phyloP scores from a whole-genome alignment of 768 basidiomycete species.

The Hortiboletus flavorubellus region DNA sequence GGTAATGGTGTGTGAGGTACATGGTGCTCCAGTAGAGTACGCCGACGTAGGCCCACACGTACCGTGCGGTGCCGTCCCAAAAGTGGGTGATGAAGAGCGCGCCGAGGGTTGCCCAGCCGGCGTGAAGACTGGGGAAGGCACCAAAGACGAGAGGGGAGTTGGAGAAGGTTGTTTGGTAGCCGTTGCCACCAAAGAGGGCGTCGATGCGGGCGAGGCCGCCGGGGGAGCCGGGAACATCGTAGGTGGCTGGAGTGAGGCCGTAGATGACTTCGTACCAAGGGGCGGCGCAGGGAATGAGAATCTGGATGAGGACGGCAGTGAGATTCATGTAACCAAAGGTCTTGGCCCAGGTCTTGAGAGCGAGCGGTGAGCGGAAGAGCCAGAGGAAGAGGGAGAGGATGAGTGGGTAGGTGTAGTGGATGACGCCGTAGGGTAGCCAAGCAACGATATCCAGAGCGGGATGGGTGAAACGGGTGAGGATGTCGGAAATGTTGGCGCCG shows the following conservation, averaged over 20 bases:
- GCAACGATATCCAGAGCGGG: conserved; percentile 89
- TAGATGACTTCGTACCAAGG: conserved; percentile 99
- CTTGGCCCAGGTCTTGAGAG: conserved; percentile 79
- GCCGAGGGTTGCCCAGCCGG: conserved; percentile 86
- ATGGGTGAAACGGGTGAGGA: conserved; percentile 92
- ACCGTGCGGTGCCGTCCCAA: conserved; percentile 70
- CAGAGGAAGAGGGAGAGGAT: conserved; percentile 82
- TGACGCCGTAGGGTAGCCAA: conserved; percentile 96
- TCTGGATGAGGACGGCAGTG: conserved; percentile 81
- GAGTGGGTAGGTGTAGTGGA: conserved; percentile 87
- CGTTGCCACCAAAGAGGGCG: conserved; percentile 68
- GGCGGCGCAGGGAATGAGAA: conserved; percentile 87
- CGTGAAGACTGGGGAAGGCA: conserved; percentile 93
- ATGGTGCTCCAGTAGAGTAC: conserved; percentile 97
- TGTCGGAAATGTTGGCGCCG: conserved; percentile 96
- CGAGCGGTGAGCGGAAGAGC: conserved; percentile 82
- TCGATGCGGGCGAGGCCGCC: conserved; percentile 94
- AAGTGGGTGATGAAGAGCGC: conserved; percentile 94
- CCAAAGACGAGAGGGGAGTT: conserved; percentile 94
- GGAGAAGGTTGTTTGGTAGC: conserved; percentile 79
- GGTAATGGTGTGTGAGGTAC: conserved; percentile 98
- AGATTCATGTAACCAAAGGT: conserved; percentile 95
- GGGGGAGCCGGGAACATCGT: conserved; percentile 87
- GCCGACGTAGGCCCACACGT: conserved; percentile 79
- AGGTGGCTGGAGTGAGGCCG: conserved; percentile 93